Base-by-base conservation (phyloP, 1,284 basidiomycete genomes). In the Phenoliferia sp. region DNA sequence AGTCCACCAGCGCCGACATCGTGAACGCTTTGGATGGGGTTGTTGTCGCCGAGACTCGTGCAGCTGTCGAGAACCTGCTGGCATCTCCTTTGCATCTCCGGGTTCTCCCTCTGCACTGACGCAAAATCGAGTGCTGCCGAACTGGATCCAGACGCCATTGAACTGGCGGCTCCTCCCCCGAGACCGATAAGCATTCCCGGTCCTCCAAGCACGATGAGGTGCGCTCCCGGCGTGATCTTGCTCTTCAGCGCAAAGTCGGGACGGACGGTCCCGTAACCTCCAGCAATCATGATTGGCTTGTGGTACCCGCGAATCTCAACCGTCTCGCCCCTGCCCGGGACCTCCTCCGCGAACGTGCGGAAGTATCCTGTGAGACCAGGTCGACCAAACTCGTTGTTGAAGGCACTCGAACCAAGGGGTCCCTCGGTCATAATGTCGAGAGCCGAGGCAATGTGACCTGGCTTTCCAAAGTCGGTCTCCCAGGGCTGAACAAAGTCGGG, bases 231-330 rank as follows among this genome's bases (percentile, higher is more conserved):
- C 0, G 83, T 81, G 75, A 96, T 92, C 68, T 81, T 81, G 3
- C 84, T 82, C 80, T 97, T 97, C 75, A 82, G 84, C 17, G 93
- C 87, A 75, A 90, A 93, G 68, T 85, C 80, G 2, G 89, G 87
- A 31, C 91, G 86, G 48, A 99, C 94, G 76, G 91, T 97, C 12
- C 95, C 95, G 67, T 95, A 86, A 52, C 95, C 95, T 60, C 95
- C 95, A 22, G 96, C 96, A 72, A 99, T 90, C 96, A 99, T 99
- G 82, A 99, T 97, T 19, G 95, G 95, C 80, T 99, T 99, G 82
- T 99, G 96, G 81, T 97, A 99, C 0, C 95, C 95, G 66, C 94
- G 84, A n/a, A 94, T 83, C 77, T 94, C 88, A 59, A 68, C 78
- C 65, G 66, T 31, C 39, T 77, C 78, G 32, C 63, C 63, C 33